Base-by-base conservation (phyloP, 164 flowering plant genomes). In the Stephania yunnanensis region DNA sequence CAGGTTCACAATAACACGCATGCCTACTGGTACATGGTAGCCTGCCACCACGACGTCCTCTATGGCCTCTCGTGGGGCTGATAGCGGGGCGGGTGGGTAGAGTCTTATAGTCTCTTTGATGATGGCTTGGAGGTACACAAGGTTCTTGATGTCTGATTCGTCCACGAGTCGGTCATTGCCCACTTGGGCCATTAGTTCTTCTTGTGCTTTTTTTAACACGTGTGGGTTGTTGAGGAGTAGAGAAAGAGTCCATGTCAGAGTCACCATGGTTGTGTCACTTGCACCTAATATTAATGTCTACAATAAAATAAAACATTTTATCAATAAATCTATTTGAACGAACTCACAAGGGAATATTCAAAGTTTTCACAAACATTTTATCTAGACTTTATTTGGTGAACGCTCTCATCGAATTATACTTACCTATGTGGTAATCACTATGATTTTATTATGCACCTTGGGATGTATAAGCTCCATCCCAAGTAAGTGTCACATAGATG, bases 11-110 rank as follows among this genome's bases (percentile, higher is more conserved):
- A 79, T 6, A n/a, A 84, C 68, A 3, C 72, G 76, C 1, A 83
- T 84, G 42, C 82, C 83, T 4, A 76, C 79, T 3, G 70, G 75
- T 48, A 84, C 46, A 13, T 77, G 74, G 77, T 61, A 79, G 42
- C 85, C 85, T 4, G 75, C 82, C 1, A 84, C 25, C 12, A 7
- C 30, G 79, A 82, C 80, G 64, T 80, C 80, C 48, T 75, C 80
- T 13, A 70, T 65, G n/a, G 84, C 74, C 42, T 72, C 74, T 1
- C 76, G 80, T 15, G 82, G 81, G 4, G 29, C 75, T 25, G 68
- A 58, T 29, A 80, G 22, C 15, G 81, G 83, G 4, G 48, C 73
- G 0, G 79, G 58, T 48, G 85, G 85, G 76, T 70, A 77, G 6
- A 75, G 50, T 22, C 79, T 74, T 53, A 77, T 6, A 6, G 78